Percentiles rank a stretch among this genome's conserved stretches.
These are phyloP conservation scores for Avena eriantha DNA, from an alignment of 176 grass and related monocot species.

Conservation along the genomic window DNA sequence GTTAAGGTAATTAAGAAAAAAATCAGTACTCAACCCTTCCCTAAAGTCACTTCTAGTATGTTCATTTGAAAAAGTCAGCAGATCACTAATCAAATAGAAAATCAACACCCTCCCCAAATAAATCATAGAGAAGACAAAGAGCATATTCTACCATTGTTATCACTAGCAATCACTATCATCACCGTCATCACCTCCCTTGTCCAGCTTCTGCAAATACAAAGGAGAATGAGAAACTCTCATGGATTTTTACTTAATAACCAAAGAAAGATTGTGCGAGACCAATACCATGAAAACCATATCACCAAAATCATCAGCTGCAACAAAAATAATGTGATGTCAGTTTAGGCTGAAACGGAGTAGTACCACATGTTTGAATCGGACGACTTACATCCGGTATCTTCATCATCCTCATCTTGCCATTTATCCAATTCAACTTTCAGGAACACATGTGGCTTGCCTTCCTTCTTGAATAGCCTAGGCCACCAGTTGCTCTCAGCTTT, in stretches of 20 bases:
- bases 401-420: conserved; percentile 96
- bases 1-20: not conserved
- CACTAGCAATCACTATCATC: conserved; percentile 42
- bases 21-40: not conserved
- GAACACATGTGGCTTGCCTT: conserved; percentile 71
- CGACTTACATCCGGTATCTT: conserved; percentile 63
- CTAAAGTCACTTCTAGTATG: not conserved
- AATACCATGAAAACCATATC: conserved; percentile 89
- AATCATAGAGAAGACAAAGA: not conserved
- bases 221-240: conserved; percentile 21
- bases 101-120: not conserved
- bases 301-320: conserved; percentile 62
- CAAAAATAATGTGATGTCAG: not conserved
- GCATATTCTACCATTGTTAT: conserved; percentile 45
- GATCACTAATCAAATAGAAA: not conserved
- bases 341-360: not conserved
- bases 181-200: conserved; percentile 65
- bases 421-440: conserved; percentile 97
- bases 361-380: conserved; percentile 7
- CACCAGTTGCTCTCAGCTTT: conserved; percentile 86
- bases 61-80: not conserved
- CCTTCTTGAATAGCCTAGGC: conserved; percentile 76
- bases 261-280: not conserved
- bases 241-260: not conserved
- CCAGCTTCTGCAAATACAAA: conserved; percentile 71